A percentile compares a stretch with the other conserved stretches of the same genome.
Conservation (phyloP, 352 stramenopile genomes). For the Globisporangium recalcitrans region DNA sequence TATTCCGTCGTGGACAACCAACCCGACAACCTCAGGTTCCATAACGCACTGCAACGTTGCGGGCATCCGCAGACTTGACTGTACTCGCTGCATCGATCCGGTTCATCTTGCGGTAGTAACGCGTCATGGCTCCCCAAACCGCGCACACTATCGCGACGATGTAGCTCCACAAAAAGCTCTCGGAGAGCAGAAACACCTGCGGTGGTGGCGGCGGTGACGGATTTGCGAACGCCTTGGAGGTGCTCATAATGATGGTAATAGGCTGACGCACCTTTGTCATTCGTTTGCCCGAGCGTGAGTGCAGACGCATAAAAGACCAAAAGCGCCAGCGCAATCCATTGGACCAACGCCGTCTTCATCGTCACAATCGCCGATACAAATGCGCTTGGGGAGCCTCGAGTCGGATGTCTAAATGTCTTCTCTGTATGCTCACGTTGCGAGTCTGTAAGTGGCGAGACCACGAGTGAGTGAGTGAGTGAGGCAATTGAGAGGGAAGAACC, state of each 20-base stretch:
- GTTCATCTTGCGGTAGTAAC: conserved; percentile 4
- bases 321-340: background rate
- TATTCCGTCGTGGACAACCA: too few relatives aligned
- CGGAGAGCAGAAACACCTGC: background rate
- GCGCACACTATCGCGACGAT: background rate
- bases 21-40: background rate
- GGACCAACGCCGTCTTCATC: background rate
- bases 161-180: background rate
- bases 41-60: background rate
- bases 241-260: background rate
- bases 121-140: conserved; percentile 3
- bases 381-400: background rate
- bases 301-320: background rate
- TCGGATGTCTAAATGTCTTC: background rate
- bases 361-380: background rate
- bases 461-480: background rate
- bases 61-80: background rate
- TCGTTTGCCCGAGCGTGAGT: background rate
- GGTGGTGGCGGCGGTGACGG: background rate
- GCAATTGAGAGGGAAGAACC: background rate
- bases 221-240: background rate
- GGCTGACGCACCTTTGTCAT: background rate
- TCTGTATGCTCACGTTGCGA: background rate
- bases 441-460: background rate
- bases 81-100: background rate